Base-by-base conservation (phyloP, 768 basidiomycete species). In the Russula griseocarnosa region DNA sequence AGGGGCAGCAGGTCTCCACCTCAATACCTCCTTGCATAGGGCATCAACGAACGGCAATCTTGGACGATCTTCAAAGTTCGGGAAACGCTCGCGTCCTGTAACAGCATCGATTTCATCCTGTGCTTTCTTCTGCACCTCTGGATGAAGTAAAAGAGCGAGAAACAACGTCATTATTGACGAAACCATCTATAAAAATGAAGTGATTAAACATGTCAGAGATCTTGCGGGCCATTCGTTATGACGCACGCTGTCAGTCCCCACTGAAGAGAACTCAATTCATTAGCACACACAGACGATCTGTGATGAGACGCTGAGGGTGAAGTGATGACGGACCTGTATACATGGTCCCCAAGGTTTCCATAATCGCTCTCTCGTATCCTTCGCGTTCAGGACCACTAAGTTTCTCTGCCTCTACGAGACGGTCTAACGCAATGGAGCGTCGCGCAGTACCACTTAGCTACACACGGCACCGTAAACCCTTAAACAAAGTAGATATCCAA, bases 51-150 rank as follows among this genome's bases (percentile, higher is more conserved):
- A 66, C 2, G 62, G 66, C 26, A 66, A 47, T 10, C 44, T 28
- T 9, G 52, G 30, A 24, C 36, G 54, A 26, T 66, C 66, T 5
- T 66, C 66, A 1, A 63, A 49, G 1, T 6, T 50, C 16, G 66
- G 66, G 5, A 66, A 58, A 13, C 66, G 47, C 11, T 58, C 42
- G 30, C 62, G 47, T 34, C 52, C 47, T 1, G 60, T 16, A 13
- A 66, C 54, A 16, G n/a, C 20, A 63, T 66, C 66, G 2, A 66
- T 34, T 44, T 66, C 62, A 11, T 55, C 62, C 13, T 66, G 65
- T 20, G 65, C 65, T 3, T 44, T 44, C 28, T 28, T 57, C 42
- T 66, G 65, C 24, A 58, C 50, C 10, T 66, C 61, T 20, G 65
- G 61, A 42, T 66, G 36, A 20, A 56, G 34, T 5, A 20, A 32